These are phyloP conservation scores for Podila epicladia DNA, from an alignment of 192 early-diverging fungal species.

Conservation along the genomic window DNA sequence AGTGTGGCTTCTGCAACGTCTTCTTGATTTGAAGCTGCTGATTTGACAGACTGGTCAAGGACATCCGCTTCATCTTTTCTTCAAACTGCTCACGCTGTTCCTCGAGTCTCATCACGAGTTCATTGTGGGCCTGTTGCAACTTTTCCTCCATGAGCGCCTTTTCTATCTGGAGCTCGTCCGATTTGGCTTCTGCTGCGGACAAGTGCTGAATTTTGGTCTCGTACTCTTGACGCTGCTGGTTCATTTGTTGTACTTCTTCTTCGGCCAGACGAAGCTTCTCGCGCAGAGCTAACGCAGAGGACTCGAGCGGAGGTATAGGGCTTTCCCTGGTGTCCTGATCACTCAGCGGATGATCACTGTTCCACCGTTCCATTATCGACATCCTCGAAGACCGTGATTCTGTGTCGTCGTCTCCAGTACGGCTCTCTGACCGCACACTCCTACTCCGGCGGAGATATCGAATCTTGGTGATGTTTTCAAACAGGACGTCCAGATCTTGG, in stretches of 20 bases:
- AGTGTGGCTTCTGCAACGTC: slow-evolving; percentile 18
- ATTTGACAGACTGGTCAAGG: slow-evolving; percentile 17
- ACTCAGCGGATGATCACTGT: slow-evolving; percentile 5
- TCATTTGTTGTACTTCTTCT: slow-evolving; percentile 61
- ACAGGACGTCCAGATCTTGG: slow-evolving; percentile 47
- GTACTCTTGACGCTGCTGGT: slow-evolving; percentile 63
- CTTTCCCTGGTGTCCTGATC: slow-evolving; percentile 25
- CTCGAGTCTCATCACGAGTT: slow-evolving; percentile 30
- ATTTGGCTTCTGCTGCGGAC: slow-evolving; percentile 37
- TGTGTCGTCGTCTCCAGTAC: slow-evolving; percentile 51
- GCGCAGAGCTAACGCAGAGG: slow-evolving; percentile 42
- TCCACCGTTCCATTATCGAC: slow-evolving; percentile 22
- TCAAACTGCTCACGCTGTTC: slow-evolving; percentile 44
- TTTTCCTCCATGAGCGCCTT: slow-evolving; percentile 36
- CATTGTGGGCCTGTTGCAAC: slow-evolving; percentile 27
- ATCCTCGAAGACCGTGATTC: slow-evolving; percentile 47
- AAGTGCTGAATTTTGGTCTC: slow-evolving; percentile 62
- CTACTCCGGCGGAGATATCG: slow-evolving; percentile 53
- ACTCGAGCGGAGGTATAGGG: slow-evolving; percentile 24
- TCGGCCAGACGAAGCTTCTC: slow-evolving; percentile 58
- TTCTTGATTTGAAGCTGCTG: slow-evolving; percentile 8
- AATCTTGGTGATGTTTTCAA: slow-evolving; percentile 65
- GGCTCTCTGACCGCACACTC: slow-evolving; percentile 57
- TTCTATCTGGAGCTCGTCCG: slow-evolving; percentile 42
- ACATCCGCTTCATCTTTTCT: slow-evolving; percentile 51